These are phyloP conservation scores for Clarireedia homoeocarpa DNA, from an alignment of 2,329 filamentous ascomycete species.

Conservation along the genomic window DNA sequence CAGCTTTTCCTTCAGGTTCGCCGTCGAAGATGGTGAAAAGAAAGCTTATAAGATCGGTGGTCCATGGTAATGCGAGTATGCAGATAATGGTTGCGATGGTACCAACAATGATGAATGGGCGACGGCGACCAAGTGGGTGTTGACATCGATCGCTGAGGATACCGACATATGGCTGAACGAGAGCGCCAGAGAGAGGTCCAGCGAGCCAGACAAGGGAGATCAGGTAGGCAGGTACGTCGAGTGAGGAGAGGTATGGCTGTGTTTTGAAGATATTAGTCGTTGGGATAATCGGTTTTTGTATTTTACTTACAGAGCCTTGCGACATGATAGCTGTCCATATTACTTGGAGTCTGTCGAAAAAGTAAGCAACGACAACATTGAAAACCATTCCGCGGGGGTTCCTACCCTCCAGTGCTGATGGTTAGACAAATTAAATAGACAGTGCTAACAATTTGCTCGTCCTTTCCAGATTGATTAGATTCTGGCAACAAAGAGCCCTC, in stretches of 20 bases:
- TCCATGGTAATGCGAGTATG: slow-evolving; percentile 42
- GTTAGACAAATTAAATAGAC: slow-evolving; percentile 1
- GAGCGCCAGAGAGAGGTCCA: slow-evolving; percentile 43
- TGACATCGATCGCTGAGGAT: slow-evolving; percentile 42
- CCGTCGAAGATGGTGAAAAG: not conserved
- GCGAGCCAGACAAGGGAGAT: slow-evolving; percentile 47
- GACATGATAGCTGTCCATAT: slow-evolving; percentile 12
- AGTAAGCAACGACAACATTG: not conserved
- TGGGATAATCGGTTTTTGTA: too few species aligned
- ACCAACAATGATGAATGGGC: slow-evolving; percentile 44
- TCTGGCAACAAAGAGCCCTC: not conserved
- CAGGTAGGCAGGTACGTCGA: slow-evolving; percentile 44
- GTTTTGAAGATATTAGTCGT: too few species aligned
- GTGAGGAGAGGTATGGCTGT: slow-evolving; percentile 30
- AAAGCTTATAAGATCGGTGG: slow-evolving; percentile 32
- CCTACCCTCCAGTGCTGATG: slow-evolving; percentile 10
- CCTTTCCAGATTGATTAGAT: not conserved
- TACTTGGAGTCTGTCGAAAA: slow-evolving; percentile 7
- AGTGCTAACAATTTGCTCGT: not conserved
- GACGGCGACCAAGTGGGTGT: slow-evolving; percentile 37
- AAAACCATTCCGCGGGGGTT: not conserved
- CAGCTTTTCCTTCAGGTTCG: not conserved
- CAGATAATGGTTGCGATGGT: slow-evolving; percentile 40
- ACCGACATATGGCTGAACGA: slow-evolving; percentile 47
- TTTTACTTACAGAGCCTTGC: slow-evolving; percentile 8